Evolutionary conservation across 1,284 basidiomycete genomes (phyloP).

Genomic region (Sporisorium exsertum): DNA sequence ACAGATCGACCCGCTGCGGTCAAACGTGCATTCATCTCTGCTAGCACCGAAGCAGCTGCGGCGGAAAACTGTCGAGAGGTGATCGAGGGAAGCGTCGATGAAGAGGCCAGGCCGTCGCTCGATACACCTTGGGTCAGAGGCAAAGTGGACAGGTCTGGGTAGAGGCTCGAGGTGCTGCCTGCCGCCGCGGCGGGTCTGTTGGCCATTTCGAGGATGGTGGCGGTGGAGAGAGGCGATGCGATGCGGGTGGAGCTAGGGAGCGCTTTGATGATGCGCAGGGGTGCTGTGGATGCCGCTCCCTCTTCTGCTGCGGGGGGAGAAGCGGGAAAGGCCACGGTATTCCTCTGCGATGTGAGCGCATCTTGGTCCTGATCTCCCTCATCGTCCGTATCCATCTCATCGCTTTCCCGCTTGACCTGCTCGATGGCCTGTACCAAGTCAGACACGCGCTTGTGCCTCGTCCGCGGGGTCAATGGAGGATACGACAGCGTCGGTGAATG

Average conservation of each 20-base stretch:
- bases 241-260: conserved; percentile 35
- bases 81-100: conserved; percentile 46
- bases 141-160: conserved; percentile 33
- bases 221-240: conserved; percentile 34
- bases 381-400: conserved; percentile 34
- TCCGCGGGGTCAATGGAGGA: conserved; percentile 37
- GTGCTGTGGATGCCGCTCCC: conserved; percentile 20
- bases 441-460: conserved; percentile 34
- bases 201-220: conserved; percentile 38
- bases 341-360: conserved; percentile 13
- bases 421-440: conserved; percentile 46
- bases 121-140: conserved; percentile 29
- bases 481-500: not conserved
- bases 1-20: conserved; percentile 40
- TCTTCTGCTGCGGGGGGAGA: conserved; percentile 8
- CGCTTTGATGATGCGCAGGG: conserved; percentile 54
- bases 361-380: conserved; percentile 20
- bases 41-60: conserved; percentile 49
- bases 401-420: conserved; percentile 31
- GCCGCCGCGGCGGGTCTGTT: not conserved
- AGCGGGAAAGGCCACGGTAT: conserved; percentile 23
- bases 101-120: conserved; percentile 25
- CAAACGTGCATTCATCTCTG: conserved; percentile 57
- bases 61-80: conserved; percentile 46
- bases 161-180: conserved; percentile 22